phyloP scores from a whole-genome alignment of 495 filamentous ascomycete genomes.

The Aspergillus hancockii region DNA sequence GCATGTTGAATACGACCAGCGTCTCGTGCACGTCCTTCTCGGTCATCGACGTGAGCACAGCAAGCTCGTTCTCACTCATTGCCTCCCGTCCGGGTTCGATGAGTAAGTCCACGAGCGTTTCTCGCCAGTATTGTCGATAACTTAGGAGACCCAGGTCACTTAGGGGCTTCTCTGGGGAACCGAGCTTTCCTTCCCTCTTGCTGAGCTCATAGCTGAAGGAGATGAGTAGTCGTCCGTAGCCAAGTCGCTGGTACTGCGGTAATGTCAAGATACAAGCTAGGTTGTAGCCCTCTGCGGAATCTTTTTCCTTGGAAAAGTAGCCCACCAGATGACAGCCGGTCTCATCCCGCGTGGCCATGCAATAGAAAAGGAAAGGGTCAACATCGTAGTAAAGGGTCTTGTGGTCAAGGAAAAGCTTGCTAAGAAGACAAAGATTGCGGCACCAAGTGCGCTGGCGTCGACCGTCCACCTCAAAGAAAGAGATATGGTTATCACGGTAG shows the following conservation, averaged over 20 bases:
- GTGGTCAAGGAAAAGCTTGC: constrained; percentile 96
- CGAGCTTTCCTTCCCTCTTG: constrained; percentile 90
- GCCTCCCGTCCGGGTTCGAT: constrained; percentile 61
- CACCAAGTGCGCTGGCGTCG: constrained; percentile 95
- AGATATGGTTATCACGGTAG: constrained; percentile 90
- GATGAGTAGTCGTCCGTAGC: constrained; percentile 89
- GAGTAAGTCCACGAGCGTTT: constrained; percentile 84
- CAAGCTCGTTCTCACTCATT: constrained; percentile 79
- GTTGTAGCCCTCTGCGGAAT: constrained; percentile 94
- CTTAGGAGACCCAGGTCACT: constrained; percentile 88
- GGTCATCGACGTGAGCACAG: constrained; percentile 83
- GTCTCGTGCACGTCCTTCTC: constrained; percentile 93
- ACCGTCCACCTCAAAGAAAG: constrained; percentile 97
- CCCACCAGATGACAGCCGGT: constrained; percentile 91
- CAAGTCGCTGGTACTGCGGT: constrained; percentile 92
- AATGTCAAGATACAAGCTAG: constrained; percentile 96
- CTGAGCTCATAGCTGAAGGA: constrained; percentile 97
- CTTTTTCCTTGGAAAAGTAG: constrained; percentile 98
- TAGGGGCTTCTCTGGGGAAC: constrained; percentile 93
- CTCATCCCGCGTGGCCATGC: constrained; percentile 86
- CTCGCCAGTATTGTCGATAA: constrained; percentile 96
- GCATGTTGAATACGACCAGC: constrained; percentile 88
- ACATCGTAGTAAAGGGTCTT: constrained; percentile 99
- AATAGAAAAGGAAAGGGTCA: constrained; percentile 97
- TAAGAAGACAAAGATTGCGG: constrained; percentile 89